Base-by-base conservation (phyloP, 2,329 filamentous ascomycete species). In the Colletotrichum siamense region DNA sequence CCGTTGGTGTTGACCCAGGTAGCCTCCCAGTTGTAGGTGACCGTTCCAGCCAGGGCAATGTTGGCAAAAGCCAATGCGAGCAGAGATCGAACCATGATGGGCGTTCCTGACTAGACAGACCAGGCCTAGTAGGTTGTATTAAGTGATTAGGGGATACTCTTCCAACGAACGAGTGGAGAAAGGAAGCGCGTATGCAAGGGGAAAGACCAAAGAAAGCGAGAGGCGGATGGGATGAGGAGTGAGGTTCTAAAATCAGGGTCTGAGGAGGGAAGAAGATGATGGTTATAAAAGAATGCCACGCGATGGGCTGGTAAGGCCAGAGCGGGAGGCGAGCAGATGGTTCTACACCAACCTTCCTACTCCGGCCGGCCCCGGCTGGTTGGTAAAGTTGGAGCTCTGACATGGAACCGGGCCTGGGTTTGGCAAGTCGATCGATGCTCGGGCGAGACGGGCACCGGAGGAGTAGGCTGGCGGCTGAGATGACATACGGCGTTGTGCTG, bases 1-100 rank as follows among this genome's bases (percentile, higher is more conserved):
- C 85, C 86, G 8, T 81, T 78, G 5, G 82, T 82, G 64, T 78
- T 83, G 5, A 88, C 85, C 86, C 86, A 88, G 9, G 82, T 85
- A 57, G 85, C 81, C 39, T 84, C 81, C 85, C 85, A 88, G 77
- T 85, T 78, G 75, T 83, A 84, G 5, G 81, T 82, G 22, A 87
- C 82, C 0, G 82, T 83, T 7, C 77, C 82, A 8, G 85, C 83
- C 44, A 73, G 76, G 63, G 78, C 79, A 30, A 79, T 34, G 10
- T 78, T 75, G 26, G 80, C 80, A 68, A 82, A 77, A 39, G 44
- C 72, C 71, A 75, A 80, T 49, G 36, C 77, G 32, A 68, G 18
- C 12, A 77, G 52, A 44, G 59, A 62, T n/a, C 26, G 49, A 59
- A 76, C 9, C 73, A 73, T 76, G 44, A 26, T 52, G 73, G 59